A percentile compares a stretch with the other conserved stretches of the same genome.
Evolutionary conservation across 768 basidiomycete genomes (phyloP).

Genomic region (Boletus coccyginus): DNA sequence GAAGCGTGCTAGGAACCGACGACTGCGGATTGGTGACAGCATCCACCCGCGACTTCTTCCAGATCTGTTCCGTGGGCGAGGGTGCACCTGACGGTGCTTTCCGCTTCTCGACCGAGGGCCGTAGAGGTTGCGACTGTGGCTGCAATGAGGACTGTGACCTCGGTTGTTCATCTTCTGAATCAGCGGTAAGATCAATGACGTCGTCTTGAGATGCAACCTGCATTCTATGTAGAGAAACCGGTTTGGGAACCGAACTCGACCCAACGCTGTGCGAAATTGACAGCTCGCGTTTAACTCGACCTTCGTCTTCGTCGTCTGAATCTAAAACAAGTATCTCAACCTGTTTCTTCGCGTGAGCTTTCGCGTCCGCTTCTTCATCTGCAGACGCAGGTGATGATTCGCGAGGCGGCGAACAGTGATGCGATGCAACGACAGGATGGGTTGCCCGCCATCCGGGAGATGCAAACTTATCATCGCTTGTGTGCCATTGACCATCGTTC

Average conservation of each 20-base stretch:
- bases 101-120: conserved; percentile 49
- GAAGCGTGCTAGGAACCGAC: conserved; percentile 12
- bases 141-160: conserved; percentile 24
- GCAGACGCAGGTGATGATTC: conserved; percentile 27
- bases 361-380: conserved; percentile 30
- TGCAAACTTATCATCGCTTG: conserved; percentile 79
- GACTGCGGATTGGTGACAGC: conserved; percentile 10
- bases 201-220: conserved; percentile 33
- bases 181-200: conserved; percentile 84
- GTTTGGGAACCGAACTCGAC: conserved; percentile 33
- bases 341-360: conserved; percentile 46
- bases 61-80: conserved; percentile 63
- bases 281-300: conserved; percentile 70
- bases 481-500: conserved; percentile 95
- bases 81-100: conserved; percentile 50
- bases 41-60: conserved; percentile 63
- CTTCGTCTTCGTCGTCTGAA: conserved; percentile 76
- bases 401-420: conserved; percentile 29
- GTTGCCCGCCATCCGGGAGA: conserved; percentile 66
- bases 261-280: conserved; percentile 62
- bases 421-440: conserved; percentile 39
- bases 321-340: conserved; percentile 66
- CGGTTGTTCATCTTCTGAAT: conserved; percentile 70
- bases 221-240: conserved; percentile 18
- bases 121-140: conserved; percentile 30